Evolutionary conservation across 2,329 filamentous ascomycete species (phyloP).

Genomic region (Pestalotiopsis sp.): DNA sequence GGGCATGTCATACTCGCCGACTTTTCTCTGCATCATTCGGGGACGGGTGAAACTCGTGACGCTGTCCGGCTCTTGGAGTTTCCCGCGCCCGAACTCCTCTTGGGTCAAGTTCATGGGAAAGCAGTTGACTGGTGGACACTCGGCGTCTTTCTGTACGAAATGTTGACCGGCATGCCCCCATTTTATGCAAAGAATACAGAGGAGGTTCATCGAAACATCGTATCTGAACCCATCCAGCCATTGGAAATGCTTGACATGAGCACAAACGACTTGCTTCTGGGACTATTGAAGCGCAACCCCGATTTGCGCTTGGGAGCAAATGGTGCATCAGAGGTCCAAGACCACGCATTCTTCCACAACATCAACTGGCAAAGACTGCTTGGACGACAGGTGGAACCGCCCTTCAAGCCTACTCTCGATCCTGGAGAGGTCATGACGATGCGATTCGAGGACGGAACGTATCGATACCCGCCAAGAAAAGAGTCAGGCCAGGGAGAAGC

Average conservation of each 20-base stretch:
- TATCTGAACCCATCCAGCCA: background rate
- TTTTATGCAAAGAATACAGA: background rate
- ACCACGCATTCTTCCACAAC: background rate
- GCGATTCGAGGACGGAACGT: too few species aligned
- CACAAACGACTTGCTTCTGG: background rate
- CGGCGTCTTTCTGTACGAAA: background rate
- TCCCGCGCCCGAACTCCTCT: background rate
- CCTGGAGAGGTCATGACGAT: background rate
- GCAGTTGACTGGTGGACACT: background rate
- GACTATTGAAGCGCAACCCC: background rate
- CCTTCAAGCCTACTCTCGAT: background rate
- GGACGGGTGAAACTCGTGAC: background rate
- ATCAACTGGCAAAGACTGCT: background rate
- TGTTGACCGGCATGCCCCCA: background rate
- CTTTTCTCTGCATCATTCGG: background rate
- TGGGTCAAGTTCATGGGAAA: background rate
- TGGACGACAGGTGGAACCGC: background rate
- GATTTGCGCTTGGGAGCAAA: background rate
- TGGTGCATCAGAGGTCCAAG: background rate
- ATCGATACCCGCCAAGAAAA: too few species aligned
- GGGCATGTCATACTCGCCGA: background rate
- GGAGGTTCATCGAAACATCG: background rate
- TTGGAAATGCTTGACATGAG: background rate
- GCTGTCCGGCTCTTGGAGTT: background rate
- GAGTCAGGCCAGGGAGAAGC: too few species aligned